Base-by-base conservation (phyloP, 2,329 filamentous ascomycete genomes). In the Neofusicoccum ribis region DNA sequence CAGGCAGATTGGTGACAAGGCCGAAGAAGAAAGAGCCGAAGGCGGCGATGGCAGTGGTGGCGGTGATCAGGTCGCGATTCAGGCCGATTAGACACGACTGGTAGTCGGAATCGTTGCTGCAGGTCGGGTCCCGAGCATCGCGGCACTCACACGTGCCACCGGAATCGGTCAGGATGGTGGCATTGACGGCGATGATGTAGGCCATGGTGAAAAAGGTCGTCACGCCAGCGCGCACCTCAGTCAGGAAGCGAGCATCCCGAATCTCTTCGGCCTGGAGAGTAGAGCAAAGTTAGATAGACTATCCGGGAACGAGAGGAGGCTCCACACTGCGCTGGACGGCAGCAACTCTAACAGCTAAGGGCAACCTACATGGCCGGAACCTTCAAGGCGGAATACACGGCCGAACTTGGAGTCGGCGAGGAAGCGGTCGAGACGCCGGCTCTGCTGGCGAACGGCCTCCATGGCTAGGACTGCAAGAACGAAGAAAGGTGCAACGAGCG, bases 1-100 rank as follows among this genome's bases (percentile, higher is more conserved):
- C 76, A 34, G 80, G 81, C 80, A 94, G 82, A 69, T 96, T 96
- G 64, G 92, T 89, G 67, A 93, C 84, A 3, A 94, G 78, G 14
- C 92, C 92, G 86, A 96, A 93, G 73, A 85, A 86, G 76, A 95
- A 92, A 12, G 88, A 90, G 3, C 89, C 86, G 41, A 96, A 80
- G 34, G 91, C 90, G 14, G 91, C 84, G 70, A 95, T 92, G 47
- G 91, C 92, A 34, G 92, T 91, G 9, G 92, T 96, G 8, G 89
- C 91, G 4, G 92, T 96, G 65, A 96, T 89, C 36, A 93, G 79
- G 71, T 96, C 92, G 36, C 91, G 88, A 75, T 90, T 89, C 71
- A 94, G 81, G 46, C 80, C 80, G 71, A 78, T 73, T 6, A 79
- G 76, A 73, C 90, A 92, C n/a, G 87, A 75, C 64, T 82, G 76